These are phyloP conservation scores for Luffa aegyptiaca DNA, from an alignment of 306 rosid species.

Conservation along the genomic window DNA sequence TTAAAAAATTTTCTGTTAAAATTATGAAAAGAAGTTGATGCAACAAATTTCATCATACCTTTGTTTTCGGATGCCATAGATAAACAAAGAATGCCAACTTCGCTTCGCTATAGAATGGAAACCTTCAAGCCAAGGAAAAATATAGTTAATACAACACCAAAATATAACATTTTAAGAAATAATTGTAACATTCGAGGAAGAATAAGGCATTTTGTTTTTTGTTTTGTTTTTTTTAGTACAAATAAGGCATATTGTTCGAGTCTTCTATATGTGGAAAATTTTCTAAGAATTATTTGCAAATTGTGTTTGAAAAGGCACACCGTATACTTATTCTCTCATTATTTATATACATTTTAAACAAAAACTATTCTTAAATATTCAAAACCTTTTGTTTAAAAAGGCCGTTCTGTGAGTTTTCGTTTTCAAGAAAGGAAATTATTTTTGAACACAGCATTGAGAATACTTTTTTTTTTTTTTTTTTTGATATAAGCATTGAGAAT, in stretches of 20 bases:
- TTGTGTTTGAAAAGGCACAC: not conserved
- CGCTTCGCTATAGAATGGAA: slow-evolving; percentile 86
- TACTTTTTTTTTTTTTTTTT: too few species aligned
- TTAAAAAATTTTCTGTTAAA: too few species aligned
- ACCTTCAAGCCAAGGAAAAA: slow-evolving; percentile 38
- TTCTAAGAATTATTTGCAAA: not conserved
- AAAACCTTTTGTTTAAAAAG: too few species aligned
- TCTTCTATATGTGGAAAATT: not conserved
- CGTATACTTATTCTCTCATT: not conserved
- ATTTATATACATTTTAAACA: not conserved
- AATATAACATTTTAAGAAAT: not conserved
- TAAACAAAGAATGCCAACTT: slow-evolving; percentile 77
- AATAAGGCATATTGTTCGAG: not conserved
- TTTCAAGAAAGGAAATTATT: not conserved
- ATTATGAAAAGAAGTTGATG: too few species aligned
- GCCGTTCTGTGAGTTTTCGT: not conserved
- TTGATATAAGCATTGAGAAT: not conserved
- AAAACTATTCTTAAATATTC: not conserved
- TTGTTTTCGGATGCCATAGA: slow-evolving; percentile 78
- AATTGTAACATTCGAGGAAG: not conserved
- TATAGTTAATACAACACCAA: not conserved
- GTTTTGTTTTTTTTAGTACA: too few species aligned
- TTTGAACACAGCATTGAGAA: not conserved
- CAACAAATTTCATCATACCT: slow-evolving; percentile 27
- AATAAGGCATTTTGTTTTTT: not conserved